Percentiles rank a stretch among this genome's conserved stretches.
Evolutionary conservation across 192 early-diverging fungal species (phyloP).

Genomic region (Backusella westeae): DNA sequence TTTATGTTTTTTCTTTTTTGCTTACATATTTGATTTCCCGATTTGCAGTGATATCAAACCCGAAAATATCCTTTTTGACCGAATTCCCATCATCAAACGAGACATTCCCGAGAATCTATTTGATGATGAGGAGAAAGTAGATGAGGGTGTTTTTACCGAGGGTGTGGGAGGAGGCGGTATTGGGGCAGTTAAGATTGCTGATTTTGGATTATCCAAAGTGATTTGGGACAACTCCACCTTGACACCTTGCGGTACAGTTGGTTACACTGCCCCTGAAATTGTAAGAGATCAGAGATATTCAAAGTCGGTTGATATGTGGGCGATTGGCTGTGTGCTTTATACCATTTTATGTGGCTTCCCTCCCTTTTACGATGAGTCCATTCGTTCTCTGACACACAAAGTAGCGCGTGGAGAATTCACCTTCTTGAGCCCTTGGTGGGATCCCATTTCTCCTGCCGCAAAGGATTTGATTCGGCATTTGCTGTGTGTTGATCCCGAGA

Average conservation of each 20-base stretch:
- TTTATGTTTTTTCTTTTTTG: conserved; percentile 1
- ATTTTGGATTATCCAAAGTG: conserved; percentile 89
- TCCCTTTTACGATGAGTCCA: conserved; percentile 81
- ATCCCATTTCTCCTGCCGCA: conserved; percentile 69
- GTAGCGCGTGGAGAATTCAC: conserved; percentile 83
- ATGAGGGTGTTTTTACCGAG: conserved; percentile 70
- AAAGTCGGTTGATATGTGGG: conserved; percentile 87
- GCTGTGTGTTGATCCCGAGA: conserved; percentile 65
- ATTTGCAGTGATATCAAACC: conserved; percentile 83
- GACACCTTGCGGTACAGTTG: conserved; percentile 92
- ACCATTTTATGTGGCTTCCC: conserved; percentile 80
- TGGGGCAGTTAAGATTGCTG: conserved; percentile 81
- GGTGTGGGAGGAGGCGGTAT: conserved; percentile 82
- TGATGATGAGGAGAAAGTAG: conserved; percentile 66
- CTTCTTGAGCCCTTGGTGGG: conserved; percentile 92
- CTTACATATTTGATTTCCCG: not conserved
- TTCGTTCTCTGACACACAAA: conserved; percentile 77
- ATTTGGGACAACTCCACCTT: conserved; percentile 79
- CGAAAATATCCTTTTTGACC: conserved; percentile 83
- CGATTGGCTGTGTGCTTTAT: conserved; percentile 83
- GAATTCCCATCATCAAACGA: conserved; percentile 58
- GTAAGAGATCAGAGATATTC: conserved; percentile 77
- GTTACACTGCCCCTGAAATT: conserved; percentile 93
- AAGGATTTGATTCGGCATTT: conserved; percentile 72
- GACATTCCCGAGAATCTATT: conserved; percentile 28